Conservation (phyloP, 1,284 basidiomycete genomes). For the Tilletia walkeri region DNA sequence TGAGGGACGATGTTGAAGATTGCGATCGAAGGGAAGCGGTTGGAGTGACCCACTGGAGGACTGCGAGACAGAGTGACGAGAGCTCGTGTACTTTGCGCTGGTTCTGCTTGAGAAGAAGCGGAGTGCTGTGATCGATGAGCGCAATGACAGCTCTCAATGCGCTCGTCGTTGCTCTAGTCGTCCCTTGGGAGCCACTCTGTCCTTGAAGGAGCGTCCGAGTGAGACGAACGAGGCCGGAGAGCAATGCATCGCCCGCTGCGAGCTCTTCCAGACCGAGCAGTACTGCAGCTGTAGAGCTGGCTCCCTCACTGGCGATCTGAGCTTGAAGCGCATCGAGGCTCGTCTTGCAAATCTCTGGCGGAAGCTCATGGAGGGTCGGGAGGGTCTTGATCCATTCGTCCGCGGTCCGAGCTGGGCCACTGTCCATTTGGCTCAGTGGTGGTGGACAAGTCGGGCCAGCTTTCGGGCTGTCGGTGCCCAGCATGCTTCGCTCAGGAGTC, state of each 20-base stretch:
- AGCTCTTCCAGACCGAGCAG: not conserved
- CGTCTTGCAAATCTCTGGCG: not conserved
- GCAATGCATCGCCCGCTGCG: not conserved
- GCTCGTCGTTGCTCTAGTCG: not conserved
- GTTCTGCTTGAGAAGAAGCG: not conserved
- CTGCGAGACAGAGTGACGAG: not conserved
- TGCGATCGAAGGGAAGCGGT: not conserved
- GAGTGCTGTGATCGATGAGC: not conserved
- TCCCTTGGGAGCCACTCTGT: not conserved
- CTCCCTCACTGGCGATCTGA: not conserved
- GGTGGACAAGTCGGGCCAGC: too few species aligned
- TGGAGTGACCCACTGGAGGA: not conserved
- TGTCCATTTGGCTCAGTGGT: too few species aligned
- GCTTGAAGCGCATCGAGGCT: not conserved
- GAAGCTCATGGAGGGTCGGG: not conserved
- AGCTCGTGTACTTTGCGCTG: constrained; percentile 1
- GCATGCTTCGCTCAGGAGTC: too few species aligned
- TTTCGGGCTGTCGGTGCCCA: too few species aligned
- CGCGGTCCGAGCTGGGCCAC: too few species aligned
- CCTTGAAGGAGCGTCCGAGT: not conserved
- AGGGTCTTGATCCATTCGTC: not conserved
- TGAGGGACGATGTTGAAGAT: constrained; percentile 4
- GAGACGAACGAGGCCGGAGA: constrained; percentile 1
- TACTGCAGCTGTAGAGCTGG: not conserved
- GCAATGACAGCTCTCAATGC: constrained; percentile 6